A percentile compares a stretch with the other conserved stretches of the same genome.
These are phyloP conservation scores for Rhododendron griersonianum DNA, from an alignment of 148 eudicot genomes.

Conservation along the genomic window DNA sequence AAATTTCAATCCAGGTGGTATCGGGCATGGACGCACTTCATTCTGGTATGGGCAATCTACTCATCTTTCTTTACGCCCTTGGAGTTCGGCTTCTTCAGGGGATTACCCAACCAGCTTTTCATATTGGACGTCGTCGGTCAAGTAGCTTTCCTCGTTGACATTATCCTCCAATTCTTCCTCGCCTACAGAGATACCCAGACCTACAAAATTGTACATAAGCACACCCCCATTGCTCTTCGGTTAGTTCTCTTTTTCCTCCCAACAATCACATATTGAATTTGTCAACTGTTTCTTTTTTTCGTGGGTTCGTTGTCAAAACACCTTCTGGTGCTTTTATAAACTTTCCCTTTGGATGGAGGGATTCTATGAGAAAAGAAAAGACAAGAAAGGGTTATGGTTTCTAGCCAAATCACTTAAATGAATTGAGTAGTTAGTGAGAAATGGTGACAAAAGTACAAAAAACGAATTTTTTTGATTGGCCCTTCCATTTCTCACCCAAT, in stretches of 20 bases:
- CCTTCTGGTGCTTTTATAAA: not conserved
- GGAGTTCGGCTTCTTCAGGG: constrained; percentile 95
- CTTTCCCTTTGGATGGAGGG: not conserved
- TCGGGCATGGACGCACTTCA: constrained; percentile 70
- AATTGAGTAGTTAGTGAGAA: not conserved
- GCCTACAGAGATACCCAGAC: constrained; percentile 80
- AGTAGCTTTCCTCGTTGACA: constrained; percentile 76
- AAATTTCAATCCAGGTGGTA: constrained; percentile 67
- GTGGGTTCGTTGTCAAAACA: too few species aligned
- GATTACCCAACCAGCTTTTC: constrained; percentile 70
- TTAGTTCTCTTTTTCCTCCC: constrained; percentile 19
- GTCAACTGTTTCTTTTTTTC: not conserved
- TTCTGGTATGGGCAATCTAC: constrained; percentile 77
- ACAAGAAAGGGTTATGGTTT: not conserved
- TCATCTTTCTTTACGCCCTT: constrained; percentile 88
- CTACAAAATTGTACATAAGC: constrained; percentile 64
- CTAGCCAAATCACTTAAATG: not conserved
- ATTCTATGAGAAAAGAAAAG: not conserved
- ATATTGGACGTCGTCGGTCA: constrained; percentile 75
- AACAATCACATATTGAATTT: not conserved
- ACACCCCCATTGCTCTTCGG: constrained; percentile 67
- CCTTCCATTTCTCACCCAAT: not conserved
- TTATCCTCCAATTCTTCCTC: constrained; percentile 70
- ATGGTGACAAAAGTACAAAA: not conserved
- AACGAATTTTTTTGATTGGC: too few species aligned